A percentile compares a stretch with the other conserved stretches of the same genome.
Conservation (phyloP, 306 rosid genomes). For the Sesbania bispinosa region DNA sequence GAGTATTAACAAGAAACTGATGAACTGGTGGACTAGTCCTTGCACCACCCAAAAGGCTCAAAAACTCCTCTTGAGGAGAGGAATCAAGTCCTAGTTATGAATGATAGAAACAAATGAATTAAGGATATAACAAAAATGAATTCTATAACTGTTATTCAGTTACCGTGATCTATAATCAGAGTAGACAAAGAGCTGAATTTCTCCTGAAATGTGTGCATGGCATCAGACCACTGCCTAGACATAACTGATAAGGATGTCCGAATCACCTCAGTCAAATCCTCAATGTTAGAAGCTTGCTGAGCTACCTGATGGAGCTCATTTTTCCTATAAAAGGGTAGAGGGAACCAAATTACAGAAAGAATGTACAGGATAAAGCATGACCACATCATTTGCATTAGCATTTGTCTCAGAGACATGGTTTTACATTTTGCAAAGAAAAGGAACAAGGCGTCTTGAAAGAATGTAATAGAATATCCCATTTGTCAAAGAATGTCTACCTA, state of each 20-base stretch:
- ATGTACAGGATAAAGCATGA: conserved; percentile 11
- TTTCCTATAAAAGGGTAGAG: conserved; percentile 50
- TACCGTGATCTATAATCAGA: conserved; percentile 79
- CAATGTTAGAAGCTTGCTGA: conserved; percentile 93
- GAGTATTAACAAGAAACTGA: conserved; percentile 89
- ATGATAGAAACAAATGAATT: conserved; percentile 24
- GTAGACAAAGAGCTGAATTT: conserved; percentile 80
- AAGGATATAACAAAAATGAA: conserved; percentile 12
- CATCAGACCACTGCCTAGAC: conserved; percentile 98
- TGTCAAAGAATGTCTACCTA: conserved; percentile 57
- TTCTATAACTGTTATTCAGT: conserved; percentile 14
- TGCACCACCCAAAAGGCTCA: conserved; percentile 96
- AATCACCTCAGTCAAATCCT: conserved; percentile 83
- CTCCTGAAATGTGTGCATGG: conserved; percentile 76
- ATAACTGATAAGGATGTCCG: conserved; percentile 80
- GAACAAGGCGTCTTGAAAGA: not conserved
- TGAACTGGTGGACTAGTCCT: conserved; percentile 93
- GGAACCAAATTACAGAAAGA: conserved; percentile 30
- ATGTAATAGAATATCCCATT: conserved; percentile 22
- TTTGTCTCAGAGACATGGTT: not conserved
- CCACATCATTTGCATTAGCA: conserved; percentile 21
- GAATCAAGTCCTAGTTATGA: conserved; percentile 69
- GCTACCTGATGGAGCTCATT: conserved; percentile 95
- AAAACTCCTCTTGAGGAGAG: conserved; percentile 87
- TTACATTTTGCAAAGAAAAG: conserved; percentile 26